Evolutionary conservation across 257 asterid genomes (phyloP).

Genomic region (Ballota nigra): DNA sequence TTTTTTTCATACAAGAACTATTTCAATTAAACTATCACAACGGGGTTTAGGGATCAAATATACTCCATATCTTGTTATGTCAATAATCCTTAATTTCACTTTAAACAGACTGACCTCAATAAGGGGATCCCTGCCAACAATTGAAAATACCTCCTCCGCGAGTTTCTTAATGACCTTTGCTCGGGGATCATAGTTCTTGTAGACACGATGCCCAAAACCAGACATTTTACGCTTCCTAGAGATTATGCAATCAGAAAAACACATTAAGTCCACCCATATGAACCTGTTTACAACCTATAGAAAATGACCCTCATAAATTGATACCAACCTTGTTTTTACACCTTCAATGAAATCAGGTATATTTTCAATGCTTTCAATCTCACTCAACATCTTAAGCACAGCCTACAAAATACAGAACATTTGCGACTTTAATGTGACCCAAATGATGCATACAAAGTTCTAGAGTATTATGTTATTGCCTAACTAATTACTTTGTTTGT

Average conservation of each 20-base stretch:
- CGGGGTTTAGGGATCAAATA: background rate
- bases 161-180: constrained; percentile 94
- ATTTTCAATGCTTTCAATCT: constrained; percentile 84
- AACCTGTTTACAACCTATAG: background rate
- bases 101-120: constrained; percentile 66
- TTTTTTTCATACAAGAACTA: background rate
- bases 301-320: background rate
- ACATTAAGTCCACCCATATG: background rate
- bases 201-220: constrained; percentile 99
- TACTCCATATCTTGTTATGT: background rate
- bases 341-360: constrained; percentile 96
- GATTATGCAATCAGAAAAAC: background rate
- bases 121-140: constrained; percentile 98
- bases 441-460: background rate
- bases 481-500: no score
- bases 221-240: constrained; percentile 98
- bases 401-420: constrained; percentile 49
- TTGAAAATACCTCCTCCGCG: constrained; percentile 95
- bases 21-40: background rate
- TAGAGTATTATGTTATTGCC: no score
- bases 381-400: constrained; percentile 96
- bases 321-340: constrained; percentile 75
- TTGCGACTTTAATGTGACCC: background rate
- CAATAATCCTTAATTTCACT: background rate
- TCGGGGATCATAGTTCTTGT: constrained; percentile 96